Evolutionary conservation across 768 basidiomycete genomes (phyloP).

Genomic region (Trametes cingulata): DNA sequence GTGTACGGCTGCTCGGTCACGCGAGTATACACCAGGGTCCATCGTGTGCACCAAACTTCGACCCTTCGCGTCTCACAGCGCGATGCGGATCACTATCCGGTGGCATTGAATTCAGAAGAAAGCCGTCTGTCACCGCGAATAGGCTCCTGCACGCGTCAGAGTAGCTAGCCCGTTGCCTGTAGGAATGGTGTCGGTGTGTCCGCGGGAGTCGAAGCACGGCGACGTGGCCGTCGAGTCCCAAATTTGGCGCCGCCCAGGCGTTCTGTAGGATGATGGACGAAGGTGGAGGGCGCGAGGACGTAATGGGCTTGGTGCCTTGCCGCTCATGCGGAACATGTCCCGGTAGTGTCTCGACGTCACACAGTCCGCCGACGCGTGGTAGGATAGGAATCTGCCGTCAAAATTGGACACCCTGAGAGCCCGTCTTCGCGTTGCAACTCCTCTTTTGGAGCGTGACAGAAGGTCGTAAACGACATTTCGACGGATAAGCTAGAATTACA

Average conservation of each 20-base stretch:
- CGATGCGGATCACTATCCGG: constrained; percentile 13
- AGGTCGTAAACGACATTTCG: neutral
- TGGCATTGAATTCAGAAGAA: neutral
- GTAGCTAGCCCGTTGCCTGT: neutral
- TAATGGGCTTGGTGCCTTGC: constrained; percentile 2
- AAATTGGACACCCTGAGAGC: neutral
- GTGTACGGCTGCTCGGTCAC: constrained; percentile 1
- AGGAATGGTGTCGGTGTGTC: neutral
- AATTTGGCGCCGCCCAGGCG: neutral
- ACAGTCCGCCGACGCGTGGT: neutral
- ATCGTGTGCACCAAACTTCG: neutral
- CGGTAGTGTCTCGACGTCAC: neutral
- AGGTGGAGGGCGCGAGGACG: constrained; percentile 8
- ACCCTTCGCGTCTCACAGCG: neutral
- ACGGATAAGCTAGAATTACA: constrained; percentile 10
- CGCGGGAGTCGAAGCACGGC: constrained; percentile 3
- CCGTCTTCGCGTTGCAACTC: neutral
- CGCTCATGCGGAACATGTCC: neutral
- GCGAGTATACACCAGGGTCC: neutral
- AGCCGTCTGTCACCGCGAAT: neutral
- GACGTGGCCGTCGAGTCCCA: neutral
- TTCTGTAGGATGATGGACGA: neutral
- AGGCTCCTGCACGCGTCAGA: neutral
- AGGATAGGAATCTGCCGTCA: neutral
- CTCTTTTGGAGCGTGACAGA: constrained; percentile 16